Evolutionary conservation across 306 rosid species (phyloP), one percentile per base, ranked within the genome.

Genomic region (Geum urbanum): DNA sequence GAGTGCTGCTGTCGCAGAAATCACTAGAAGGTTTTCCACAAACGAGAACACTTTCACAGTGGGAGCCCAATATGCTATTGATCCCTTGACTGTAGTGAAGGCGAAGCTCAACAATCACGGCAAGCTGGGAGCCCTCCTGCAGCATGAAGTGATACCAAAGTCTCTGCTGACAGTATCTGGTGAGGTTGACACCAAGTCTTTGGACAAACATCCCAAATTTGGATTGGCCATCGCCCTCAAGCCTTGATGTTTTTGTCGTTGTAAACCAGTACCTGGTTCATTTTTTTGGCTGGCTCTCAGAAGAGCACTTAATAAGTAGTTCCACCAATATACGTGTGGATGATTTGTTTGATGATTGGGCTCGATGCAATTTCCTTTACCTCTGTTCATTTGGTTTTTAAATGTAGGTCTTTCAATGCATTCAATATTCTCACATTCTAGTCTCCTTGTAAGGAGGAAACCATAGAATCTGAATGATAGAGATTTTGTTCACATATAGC

Each of bases 41-140:
- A 95, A 95, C 67, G 89, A 95, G 81, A 95, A 95, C 70, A 95
- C 84, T 66, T 80, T 91, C 68, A 95, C 99, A 0, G 89, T 91
- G 50, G 99, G 99, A 60, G 99, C 96, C 40, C 81, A 88, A 54
- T 83, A 78, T 75, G 86, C 96, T 52, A 43, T 91, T 71, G 99
- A 95, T 78, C 87, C 67, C 64, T 80, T 87, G 72, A 95, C 99
- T 3, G 72, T 79, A 64, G 87, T 87, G 76, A 95, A 89, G 79
- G 96, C 91, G n/a, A 91, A 84, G 83, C 82, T 95, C 82, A 89
- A 95, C 88, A 91, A 84, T 69, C 81, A 84, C 1, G 97, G 97
- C 75, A 89, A 78, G 77, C 83, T 95, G 16, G 97, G 91, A 15
- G 97, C 92, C 44, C 88, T 89, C 61, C 78, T 95, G 66, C 99